phyloP scores from a whole-genome alignment of 1,284 basidiomycete species.

The Fomitopsis betulina region DNA sequence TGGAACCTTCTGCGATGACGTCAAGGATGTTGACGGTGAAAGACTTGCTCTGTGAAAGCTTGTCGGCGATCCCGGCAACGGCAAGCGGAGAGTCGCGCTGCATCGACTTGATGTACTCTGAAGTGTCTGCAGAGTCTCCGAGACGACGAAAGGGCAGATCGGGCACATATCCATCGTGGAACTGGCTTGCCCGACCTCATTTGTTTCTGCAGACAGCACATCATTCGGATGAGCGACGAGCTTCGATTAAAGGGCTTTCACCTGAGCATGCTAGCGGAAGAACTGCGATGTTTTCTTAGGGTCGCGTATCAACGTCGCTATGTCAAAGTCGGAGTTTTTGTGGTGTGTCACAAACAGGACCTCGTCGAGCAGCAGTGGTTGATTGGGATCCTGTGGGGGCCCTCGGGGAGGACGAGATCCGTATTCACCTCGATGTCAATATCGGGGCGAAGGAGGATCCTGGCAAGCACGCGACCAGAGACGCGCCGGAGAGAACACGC shows the following conservation, averaged over 20 bases:
- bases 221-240: neutral
- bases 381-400: neutral
- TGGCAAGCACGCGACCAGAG: too few relatives aligned
- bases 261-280: neutral
- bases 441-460: neutral
- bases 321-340: neutral
- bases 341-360: neutral
- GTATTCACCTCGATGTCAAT: neutral
- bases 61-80: neutral
- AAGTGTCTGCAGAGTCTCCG: neutral
- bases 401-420: neutral
- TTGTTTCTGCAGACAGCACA: neutral
- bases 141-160: neutral
- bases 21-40: neutral
- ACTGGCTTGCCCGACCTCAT: neutral
- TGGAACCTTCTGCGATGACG: neutral
- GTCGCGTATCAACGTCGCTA: neutral
- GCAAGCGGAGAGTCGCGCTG: neutral
- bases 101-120: neutral
- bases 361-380: neutral
- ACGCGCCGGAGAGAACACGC: neutral
- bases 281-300: neutral
- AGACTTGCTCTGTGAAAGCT: neutral
- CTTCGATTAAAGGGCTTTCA: neutral
- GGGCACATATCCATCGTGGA: neutral